Percentiles rank a stretch among this genome's conserved stretches.
phyloP scores from a whole-genome alignment of 805 yeast genomes.

The Priceomyces fermenticarens region DNA sequence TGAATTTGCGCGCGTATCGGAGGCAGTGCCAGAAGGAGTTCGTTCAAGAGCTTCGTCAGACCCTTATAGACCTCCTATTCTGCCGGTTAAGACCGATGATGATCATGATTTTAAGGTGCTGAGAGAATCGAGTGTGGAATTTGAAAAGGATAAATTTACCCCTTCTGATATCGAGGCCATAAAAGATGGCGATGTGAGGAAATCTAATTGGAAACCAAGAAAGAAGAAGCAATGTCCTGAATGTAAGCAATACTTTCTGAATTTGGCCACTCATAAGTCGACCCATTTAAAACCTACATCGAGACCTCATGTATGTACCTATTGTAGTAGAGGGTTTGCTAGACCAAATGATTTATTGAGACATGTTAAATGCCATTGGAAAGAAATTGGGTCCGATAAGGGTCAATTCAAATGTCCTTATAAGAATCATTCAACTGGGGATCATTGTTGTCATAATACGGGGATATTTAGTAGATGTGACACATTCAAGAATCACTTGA shows the following conservation, averaged over 20 bases:
- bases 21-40: too few relatives aligned
- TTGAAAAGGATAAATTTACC: too few relatives aligned
- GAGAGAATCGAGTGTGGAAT: background rate
- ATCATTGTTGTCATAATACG: constrained; percentile 66
- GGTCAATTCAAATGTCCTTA: constrained; percentile 82
- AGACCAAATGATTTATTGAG: constrained; percentile 83
- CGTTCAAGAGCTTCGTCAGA: constrained; percentile 15
- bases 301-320: constrained; percentile 74
- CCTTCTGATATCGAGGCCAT: background rate
- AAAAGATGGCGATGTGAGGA: constrained; percentile 2
- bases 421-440: constrained; percentile 30
- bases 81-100: constrained; percentile 3
- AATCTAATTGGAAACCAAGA: constrained; percentile 42
- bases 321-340: constrained; percentile 82
- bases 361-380: constrained; percentile 83
- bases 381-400: constrained; percentile 63
- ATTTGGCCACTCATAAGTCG: constrained; percentile 78
- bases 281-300: constrained; percentile 70
- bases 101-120: background rate
- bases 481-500: constrained; percentile 86
- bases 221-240: constrained; percentile 72
- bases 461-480: constrained; percentile 90
- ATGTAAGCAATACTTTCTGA: constrained; percentile 66
- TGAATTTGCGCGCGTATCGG: too few relatives aligned
- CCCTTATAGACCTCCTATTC: background rate